These are phyloP conservation scores for Paragyromitra xinjiangensis DNA, from an alignment of 495 filamentous ascomycete genomes.

Conservation along the genomic window DNA sequence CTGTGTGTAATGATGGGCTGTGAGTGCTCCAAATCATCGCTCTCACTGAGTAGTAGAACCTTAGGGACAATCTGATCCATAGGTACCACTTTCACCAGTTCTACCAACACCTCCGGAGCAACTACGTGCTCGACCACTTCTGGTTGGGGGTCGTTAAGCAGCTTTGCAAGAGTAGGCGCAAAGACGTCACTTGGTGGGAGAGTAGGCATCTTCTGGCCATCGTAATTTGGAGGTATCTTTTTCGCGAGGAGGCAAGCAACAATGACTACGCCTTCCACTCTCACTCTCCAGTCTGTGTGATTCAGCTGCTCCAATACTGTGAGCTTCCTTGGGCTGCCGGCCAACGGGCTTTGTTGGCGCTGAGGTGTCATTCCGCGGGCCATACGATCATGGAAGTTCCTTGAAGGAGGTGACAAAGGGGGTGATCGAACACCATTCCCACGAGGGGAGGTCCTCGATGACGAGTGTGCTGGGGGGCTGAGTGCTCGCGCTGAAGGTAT, in stretches of 20 bases:
- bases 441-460: slow-evolving; percentile 47
- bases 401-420: slow-evolving; percentile 49
- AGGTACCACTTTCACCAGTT: slow-evolving; percentile 56
- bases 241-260: slow-evolving; percentile 58
- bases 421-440: slow-evolving; percentile 50
- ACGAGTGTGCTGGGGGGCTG: slow-evolving; percentile 43
- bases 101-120: slow-evolving; percentile 55
- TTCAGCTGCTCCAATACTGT: slow-evolving; percentile 57
- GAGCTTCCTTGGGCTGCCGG: slow-evolving; percentile 47
- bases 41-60: slow-evolving; percentile 55
- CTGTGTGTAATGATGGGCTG: slow-evolving; percentile 53
- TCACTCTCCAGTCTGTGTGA: slow-evolving; percentile 56
- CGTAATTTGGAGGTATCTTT: slow-evolving; percentile 56
- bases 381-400: slow-evolving; percentile 44
- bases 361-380: slow-evolving; percentile 52
- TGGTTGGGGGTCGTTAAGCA: slow-evolving; percentile 57
- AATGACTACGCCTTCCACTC: slow-evolving; percentile 56
- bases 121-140: slow-evolving; percentile 59
- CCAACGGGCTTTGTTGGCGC: slow-evolving; percentile 53
- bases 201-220: slow-evolving; percentile 56
- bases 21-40: slow-evolving; percentile 56
- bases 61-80: slow-evolving; percentile 58
- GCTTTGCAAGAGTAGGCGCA: slow-evolving; percentile 56
- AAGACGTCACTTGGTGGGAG: slow-evolving; percentile 57
- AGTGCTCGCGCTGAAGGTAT: slow-evolving; percentile 38